Evolutionary conservation across 768 basidiomycete genomes (phyloP).

Genomic region (Lactarius sp.): DNA sequence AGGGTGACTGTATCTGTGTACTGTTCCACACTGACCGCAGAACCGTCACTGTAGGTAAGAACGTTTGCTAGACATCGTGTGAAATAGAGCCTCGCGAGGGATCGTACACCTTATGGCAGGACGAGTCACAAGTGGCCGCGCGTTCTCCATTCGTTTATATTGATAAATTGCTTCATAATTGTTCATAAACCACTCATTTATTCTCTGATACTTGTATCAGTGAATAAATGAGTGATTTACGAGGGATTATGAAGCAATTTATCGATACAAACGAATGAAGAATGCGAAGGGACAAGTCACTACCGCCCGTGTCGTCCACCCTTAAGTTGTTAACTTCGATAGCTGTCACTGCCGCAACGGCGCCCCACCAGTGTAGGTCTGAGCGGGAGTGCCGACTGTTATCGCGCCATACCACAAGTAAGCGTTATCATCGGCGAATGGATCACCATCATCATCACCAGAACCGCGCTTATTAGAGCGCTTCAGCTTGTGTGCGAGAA

Average conservation of each 20-base stretch:
- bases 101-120: conserved; percentile 27
- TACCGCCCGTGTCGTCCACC: conserved; percentile 37
- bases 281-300: conserved; percentile 35
- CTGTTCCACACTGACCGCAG: conserved; percentile 35
- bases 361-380: conserved; percentile 8
- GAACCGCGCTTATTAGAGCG: background rate
- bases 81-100: conserved; percentile 24
- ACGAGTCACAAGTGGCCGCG: conserved; percentile 27
- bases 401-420: conserved; percentile 19
- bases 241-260: too few relatives aligned
- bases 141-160: too few relatives aligned
- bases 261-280: too few relatives aligned
- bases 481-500: background rate
- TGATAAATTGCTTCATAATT: too few relatives aligned
- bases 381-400: conserved; percentile 18
- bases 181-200: too few relatives aligned
- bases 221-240: too few relatives aligned
- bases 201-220: too few relatives aligned
- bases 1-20: conserved; percentile 42
- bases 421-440: conserved; percentile 5
- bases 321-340: conserved; percentile 18
- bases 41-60: conserved; percentile 41
- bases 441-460: too few relatives aligned
- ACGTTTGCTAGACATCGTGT: conserved; percentile 26
- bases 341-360: background rate